Base-by-base conservation (phyloP, 768 basidiomycete species). In the Pleurotus sapidus region DNA sequence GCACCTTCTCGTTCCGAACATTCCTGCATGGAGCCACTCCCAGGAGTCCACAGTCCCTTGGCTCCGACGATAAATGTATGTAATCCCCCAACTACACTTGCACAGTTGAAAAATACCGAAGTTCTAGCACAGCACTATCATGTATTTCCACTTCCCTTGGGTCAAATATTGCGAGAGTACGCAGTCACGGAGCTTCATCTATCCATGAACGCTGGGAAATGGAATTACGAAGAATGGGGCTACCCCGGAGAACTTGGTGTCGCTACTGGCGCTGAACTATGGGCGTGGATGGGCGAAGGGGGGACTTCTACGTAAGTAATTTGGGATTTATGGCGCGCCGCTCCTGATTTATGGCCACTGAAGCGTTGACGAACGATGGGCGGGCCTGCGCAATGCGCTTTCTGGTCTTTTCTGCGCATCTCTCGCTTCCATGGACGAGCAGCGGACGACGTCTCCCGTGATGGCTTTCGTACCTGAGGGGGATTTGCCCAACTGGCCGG, bases 321-420 rank as follows among this genome's bases (percentile, higher is more conserved):
- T 46, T 20, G 15, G n/a, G 15, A 46, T n/a, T 17, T 45, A 8
- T 45, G 15, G 25, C 38, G 12, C 20, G 8, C 20, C 18, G 2
- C 23, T 12, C 9, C 15, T 11, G 24, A 8, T 11, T 51, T 46
- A 23, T 18, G 14, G 24, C 62, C 23, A 60, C 55, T 39, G 45
- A 20, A 93, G 91, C 18, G 73, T 89, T 27, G 88, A 92, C 59
- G 77, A 81, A 46, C 84, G 90, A 24, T 98, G 95, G 95, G 79
- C 80, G 58, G 88, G 87, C 6, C 80, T 97, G 3, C 86, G 93
- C 20, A 95, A 96, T 64, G 88, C 93, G 5, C 79, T 98, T 2
- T 89, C 94, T 0, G 97, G 97, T 17, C 76, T 98, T 3, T 98
- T 99, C 73, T 98, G 97, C 64, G 93, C 96, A 8, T 94, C 93